These are phyloP conservation scores for Epithemia pelagica DNA, from an alignment of 108 stramenopile species.

Conservation along the genomic window DNA sequence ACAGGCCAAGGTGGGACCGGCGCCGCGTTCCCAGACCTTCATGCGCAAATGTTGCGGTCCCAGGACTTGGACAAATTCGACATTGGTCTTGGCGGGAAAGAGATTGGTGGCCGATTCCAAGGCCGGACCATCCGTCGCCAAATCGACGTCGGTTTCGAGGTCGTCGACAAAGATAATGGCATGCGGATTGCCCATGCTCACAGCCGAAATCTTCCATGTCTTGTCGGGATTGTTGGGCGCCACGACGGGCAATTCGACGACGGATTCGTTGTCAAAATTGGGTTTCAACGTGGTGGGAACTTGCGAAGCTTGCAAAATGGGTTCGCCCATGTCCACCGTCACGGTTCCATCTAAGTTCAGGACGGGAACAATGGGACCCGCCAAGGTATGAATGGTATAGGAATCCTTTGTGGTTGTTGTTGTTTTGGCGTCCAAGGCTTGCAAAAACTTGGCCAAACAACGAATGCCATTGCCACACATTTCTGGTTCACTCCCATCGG, in stretches of 20 bases:
- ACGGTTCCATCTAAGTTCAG: slow-evolving; percentile 85
- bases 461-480: slow-evolving; percentile 99
- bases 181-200: slow-evolving; percentile 98
- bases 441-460: slow-evolving; percentile 90
- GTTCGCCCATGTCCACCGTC: slow-evolving; percentile 96
- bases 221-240: slow-evolving; percentile 53
- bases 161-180: slow-evolving; percentile 91
- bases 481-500: slow-evolving; percentile 92
- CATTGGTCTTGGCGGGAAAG: slow-evolving; percentile 94
- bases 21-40: slow-evolving; percentile 98
- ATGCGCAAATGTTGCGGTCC: slow-evolving; percentile 80
- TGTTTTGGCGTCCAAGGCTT: slow-evolving; percentile 72
- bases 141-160: slow-evolving; percentile 82
- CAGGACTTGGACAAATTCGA: slow-evolving; percentile 95
- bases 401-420: slow-evolving; percentile 34
- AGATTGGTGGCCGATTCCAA: slow-evolving; percentile 71
- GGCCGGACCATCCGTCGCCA: slow-evolving; percentile 82
- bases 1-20: slow-evolving; percentile 95
- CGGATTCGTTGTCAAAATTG: slow-evolving; percentile 62
- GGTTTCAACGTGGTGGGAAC: slow-evolving; percentile 86
- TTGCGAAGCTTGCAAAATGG: slow-evolving; percentile 70
- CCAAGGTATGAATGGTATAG: slow-evolving; percentile 87
- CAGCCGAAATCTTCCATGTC: slow-evolving; percentile 84
- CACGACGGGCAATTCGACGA: slow-evolving; percentile 78
- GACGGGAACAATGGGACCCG: slow-evolving; percentile 88